Conservation (phyloP, 1,284 basidiomycete genomes). For the Sporisorium iseilematis-ciliati region DNA sequence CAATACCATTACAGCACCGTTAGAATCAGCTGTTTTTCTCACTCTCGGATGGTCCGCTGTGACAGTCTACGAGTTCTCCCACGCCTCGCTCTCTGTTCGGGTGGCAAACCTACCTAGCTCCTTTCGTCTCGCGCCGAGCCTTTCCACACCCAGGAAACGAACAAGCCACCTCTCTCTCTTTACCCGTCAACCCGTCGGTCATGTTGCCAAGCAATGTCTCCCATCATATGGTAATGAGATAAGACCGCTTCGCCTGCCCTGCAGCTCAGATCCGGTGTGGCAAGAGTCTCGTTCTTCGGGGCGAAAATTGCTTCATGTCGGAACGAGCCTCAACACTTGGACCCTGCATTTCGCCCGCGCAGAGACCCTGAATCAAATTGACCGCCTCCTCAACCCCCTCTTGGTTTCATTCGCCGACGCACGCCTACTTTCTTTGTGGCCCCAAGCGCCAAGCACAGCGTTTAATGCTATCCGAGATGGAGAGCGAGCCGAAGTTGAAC, state of each 20-base stretch:
- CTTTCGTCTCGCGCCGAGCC: no score
- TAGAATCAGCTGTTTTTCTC: constrained; percentile 11
- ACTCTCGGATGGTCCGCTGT: no score
- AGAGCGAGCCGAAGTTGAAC: no score
- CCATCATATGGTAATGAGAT: no score
- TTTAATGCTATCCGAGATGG: not conserved
- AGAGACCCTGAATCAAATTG: constrained; percentile 1
- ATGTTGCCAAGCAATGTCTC: no score
- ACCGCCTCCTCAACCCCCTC: not conserved
- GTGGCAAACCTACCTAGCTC: not conserved
- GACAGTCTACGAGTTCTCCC: not conserved
- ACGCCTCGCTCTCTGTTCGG: not conserved
- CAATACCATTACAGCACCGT: not conserved
- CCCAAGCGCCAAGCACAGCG: not conserved
- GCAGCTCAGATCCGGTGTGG: no score
- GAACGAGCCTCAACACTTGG: not conserved
- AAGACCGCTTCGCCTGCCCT: no score
- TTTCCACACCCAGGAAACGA: no score
- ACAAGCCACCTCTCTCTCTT: no score
- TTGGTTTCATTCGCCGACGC: constrained; percentile 3
- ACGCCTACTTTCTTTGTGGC: not conserved
- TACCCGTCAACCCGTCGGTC: no score
- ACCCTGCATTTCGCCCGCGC: not conserved
- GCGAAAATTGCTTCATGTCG: no score
- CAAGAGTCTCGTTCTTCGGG: no score